Evolutionary conservation across 257 asterid species (phyloP).

Genomic region (Paulownia fortunei): DNA sequence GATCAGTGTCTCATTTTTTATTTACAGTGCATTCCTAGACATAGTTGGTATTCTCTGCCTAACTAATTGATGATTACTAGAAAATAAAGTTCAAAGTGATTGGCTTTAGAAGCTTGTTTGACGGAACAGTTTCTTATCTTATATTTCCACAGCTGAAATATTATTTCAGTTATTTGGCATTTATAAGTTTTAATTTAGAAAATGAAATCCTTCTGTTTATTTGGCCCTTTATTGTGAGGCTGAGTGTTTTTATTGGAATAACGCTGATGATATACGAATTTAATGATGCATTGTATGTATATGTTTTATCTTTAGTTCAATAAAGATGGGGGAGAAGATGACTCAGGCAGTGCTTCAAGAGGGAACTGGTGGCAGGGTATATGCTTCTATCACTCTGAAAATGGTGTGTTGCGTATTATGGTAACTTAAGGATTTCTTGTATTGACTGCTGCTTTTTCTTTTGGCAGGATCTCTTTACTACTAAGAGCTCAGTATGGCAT

Average conservation of each 20-base stretch:
- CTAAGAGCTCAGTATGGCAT: slow-evolving; percentile 43
- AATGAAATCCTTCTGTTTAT: background rate
- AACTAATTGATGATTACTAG: background rate
- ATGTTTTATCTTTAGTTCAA: slow-evolving; percentile 39
- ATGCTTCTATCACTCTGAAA: background rate
- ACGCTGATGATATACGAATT: background rate
- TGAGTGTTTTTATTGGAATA: too few relatives aligned
- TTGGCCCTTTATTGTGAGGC: background rate
- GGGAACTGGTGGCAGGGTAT: slow-evolving; percentile 99
- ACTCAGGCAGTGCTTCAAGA: slow-evolving; percentile 70
- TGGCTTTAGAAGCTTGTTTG: background rate
- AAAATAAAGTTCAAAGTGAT: background rate
- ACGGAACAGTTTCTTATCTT: background rate
- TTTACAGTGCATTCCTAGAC: background rate
- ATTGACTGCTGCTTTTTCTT: background rate
- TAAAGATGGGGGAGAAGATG: slow-evolving; percentile 73
- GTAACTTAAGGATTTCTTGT: background rate
- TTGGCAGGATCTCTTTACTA: slow-evolving; percentile 79
- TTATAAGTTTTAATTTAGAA: background rate
- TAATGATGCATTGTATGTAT: background rate
- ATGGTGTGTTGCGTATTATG: background rate
- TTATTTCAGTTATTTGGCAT: background rate
- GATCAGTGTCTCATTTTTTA: background rate
- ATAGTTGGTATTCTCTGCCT: background rate
- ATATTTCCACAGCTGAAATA: background rate